Conservation (phyloP, 140 eudicot species). For the Bidens hawaiensis region DNA sequence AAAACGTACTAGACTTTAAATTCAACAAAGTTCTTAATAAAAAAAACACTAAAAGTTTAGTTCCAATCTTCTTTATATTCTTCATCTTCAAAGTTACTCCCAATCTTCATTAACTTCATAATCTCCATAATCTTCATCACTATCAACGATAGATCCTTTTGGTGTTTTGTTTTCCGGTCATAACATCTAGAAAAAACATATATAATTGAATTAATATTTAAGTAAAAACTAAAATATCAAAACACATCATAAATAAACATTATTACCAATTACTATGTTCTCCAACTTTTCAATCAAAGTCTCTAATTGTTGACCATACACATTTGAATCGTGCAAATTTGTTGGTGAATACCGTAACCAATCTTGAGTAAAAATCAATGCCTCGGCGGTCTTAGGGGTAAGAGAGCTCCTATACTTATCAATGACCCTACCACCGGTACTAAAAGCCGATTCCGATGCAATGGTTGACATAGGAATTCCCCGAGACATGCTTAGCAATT, state of each 20-base stretch:
- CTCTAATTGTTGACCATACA: background rate
- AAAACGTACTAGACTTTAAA: no score
- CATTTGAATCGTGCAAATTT: background rate
- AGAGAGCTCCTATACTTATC: background rate
- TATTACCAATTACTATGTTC: background rate
- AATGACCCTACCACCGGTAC: background rate
- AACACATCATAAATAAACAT: background rate
- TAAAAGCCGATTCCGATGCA: background rate
- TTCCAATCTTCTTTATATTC: no score
- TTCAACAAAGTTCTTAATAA: no score
- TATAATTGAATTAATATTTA: no score
- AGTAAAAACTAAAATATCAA: background rate
- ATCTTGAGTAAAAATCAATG: background rate
- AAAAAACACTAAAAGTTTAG: no score
- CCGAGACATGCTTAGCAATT: background rate
- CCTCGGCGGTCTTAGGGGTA: slow-evolving; percentile 1
- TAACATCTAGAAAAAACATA: background rate
- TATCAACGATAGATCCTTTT: background rate
- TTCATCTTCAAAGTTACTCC: background rate
- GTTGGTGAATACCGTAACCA: background rate
- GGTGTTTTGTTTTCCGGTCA: background rate
- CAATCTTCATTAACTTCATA: background rate
- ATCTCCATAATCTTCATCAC: background rate
- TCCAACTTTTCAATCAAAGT: background rate
- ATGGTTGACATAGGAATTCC: background rate